These are phyloP conservation scores for Taphrina communis DNA, from an alignment of 1,139 yeast species.

Conservation along the genomic window DNA sequence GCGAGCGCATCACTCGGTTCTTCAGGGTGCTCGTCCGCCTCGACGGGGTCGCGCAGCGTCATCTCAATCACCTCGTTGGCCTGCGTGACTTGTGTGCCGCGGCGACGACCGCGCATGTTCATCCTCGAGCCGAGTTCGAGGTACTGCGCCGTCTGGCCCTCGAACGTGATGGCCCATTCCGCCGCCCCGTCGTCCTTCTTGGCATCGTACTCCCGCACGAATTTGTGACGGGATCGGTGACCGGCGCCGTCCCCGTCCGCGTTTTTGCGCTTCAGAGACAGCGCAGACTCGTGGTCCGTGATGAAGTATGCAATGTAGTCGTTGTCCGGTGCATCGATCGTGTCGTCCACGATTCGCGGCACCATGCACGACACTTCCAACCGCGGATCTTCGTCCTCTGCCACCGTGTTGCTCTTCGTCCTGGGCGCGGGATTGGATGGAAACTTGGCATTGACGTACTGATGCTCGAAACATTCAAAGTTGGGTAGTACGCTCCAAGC, in stretches of 20 bases:
- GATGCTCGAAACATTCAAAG: constrained; percentile 79
- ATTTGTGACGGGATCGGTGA: constrained; percentile 63
- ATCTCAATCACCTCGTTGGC: constrained; percentile 25
- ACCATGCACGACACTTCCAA: constrained; percentile 35
- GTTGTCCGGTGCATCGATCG: constrained; percentile 44
- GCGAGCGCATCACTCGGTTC: constrained; percentile 3
- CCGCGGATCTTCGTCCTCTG: constrained; percentile 32
- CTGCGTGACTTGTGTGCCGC: constrained; percentile 33
- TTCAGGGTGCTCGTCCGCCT: constrained; percentile 4
- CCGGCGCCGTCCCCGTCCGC: constrained; percentile 54
- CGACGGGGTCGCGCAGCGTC: constrained; percentile 12
- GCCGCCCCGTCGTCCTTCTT: constrained; percentile 58
- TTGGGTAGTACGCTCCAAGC: constrained; percentile 87
- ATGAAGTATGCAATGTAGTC: constrained; percentile 45
- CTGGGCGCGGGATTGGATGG: constrained; percentile 38
- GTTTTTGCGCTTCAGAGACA: constrained; percentile 39
- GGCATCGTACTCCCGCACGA: constrained; percentile 82
- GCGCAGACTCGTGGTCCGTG: constrained; percentile 44
- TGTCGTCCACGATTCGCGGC: constrained; percentile 33
- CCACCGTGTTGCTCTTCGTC: constrained; percentile 33
- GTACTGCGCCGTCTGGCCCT: constrained; percentile 64
- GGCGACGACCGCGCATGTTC: constrained; percentile 56
- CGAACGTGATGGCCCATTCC: constrained; percentile 64
- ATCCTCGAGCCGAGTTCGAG: constrained; percentile 79
- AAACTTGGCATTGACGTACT: constrained; percentile 30